Evolutionary conservation across 192 early-diverging fungal species (phyloP).

Genomic region (Backusella tuberculispora): DNA sequence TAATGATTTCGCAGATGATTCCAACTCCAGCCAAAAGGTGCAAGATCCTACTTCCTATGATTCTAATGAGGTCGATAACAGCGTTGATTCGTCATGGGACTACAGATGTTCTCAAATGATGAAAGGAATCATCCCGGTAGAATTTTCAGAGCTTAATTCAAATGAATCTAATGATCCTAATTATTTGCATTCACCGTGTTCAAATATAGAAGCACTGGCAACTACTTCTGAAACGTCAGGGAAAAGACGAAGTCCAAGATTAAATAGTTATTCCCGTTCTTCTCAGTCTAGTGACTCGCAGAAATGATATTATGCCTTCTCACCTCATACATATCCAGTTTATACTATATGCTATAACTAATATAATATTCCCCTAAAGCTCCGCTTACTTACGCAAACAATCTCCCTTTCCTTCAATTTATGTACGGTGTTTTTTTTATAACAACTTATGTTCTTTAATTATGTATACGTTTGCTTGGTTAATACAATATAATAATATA

Average conservation of each 20-base stretch:
- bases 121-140: conserved; percentile 15
- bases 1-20: neutral
- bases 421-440: neutral
- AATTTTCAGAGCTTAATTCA: neutral
- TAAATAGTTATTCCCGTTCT: neutral
- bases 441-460: neutral
- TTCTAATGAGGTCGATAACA: neutral
- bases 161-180: neutral
- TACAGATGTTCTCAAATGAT: conserved; percentile 13
- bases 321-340: neutral
- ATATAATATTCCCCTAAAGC: neutral
- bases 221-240: neutral
- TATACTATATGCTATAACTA: neutral
- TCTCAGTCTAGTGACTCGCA: neutral
- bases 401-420: neutral
- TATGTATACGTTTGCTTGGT: neutral
- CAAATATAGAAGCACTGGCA: neutral
- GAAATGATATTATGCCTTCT: neutral
- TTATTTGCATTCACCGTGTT: neutral
- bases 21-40: neutral
- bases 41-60: neutral
- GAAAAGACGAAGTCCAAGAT: conserved; percentile 5
- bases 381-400: neutral
- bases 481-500: too few species aligned
- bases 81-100: neutral